Base-by-base conservation (phyloP, 192 early-diverging fungal genomes). In the Geosiphon pyriformis region DNA sequence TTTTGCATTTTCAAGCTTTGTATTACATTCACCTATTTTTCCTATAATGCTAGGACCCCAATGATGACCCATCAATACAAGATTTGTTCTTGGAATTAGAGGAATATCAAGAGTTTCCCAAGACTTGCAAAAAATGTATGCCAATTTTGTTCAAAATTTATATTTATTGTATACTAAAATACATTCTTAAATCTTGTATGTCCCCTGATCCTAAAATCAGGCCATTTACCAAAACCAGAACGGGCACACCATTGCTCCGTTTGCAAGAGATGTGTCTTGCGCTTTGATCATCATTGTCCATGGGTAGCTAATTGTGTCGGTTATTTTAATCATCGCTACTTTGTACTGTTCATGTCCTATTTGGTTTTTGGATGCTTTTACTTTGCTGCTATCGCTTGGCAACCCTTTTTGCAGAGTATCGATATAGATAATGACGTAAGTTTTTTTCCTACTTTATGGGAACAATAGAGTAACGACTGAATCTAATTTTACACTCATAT, bases 261-360 rank as follows among this genome's bases (percentile, higher is more conserved):
- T 12, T 90, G 88, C 69, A 84, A 82, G 48, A 59, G 70, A 22
- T 92, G 90, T 61, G 88, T 92, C n/a, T 68, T 92, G 56, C 84
- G 80, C 66, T 88, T 90, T 66, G 90, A 92, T 71, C 90, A 92
- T 69, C 83, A 88, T 67, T 87, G 90, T 32, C 88, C 88, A 11
- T 92, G 90, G 90, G 83, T 92, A 68, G 85, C 87, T 63, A 89
- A 89, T 68, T 90, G 89, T 60, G 87, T 92, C 30, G 90, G 90
- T 1, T 84, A 85, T 68, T 82, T 73, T 27, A 92, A 88, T 61
- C 89, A 92, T 59, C 82, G 89, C 59, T 82, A 83, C 25, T 92
- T 92, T 66, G 12, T 90, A 20, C 73, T 92, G 64, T 92, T 92
- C 29, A 72, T 85, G 79, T 82, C 79, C 12, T 85, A 85, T 53